Conservation (phyloP, 192 early-diverging fungal genomes). For the Gryganskiella cystojenkinii region DNA sequence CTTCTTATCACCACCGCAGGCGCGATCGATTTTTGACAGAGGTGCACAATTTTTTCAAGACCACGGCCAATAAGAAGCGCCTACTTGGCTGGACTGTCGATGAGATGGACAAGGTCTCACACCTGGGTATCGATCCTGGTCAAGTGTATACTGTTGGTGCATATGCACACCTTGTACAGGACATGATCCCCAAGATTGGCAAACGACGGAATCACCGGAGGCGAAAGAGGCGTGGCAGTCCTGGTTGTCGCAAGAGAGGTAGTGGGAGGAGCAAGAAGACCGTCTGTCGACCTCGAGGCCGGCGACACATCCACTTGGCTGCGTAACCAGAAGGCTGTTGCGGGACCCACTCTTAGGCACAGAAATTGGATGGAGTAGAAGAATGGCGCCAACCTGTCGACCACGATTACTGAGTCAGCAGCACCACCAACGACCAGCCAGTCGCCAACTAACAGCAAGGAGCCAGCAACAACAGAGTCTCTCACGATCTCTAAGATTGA, state of each 20-base stretch:
- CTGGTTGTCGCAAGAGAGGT: constrained; percentile 11
- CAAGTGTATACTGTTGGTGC: constrained; percentile 13
- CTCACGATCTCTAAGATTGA: constrained; percentile 5
- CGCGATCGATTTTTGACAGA: constrained; percentile 12
- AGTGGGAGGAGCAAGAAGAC: constrained; percentile 16
- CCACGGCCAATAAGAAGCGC: constrained; percentile 6
- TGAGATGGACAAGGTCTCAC: not conserved
- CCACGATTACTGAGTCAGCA: not conserved
- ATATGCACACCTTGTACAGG: constrained; percentile 3
- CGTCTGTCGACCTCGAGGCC: not conserved
- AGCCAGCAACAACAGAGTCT: not conserved
- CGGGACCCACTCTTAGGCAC: constrained; percentile 9
- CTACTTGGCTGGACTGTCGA: constrained; percentile 13
- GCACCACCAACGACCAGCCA: not conserved
- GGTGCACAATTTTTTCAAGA: constrained; percentile 21
- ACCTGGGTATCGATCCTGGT: constrained; percentile 9
- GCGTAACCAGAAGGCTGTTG: constrained; percentile 21
- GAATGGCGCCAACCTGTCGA: constrained; percentile 9
- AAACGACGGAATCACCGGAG: constrained; percentile 3
- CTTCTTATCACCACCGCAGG: constrained; percentile 23
- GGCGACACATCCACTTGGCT: constrained; percentile 20
- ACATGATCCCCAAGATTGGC: constrained; percentile 21
- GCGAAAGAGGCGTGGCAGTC: constrained; percentile 16
- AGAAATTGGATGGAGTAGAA: constrained; percentile 9
- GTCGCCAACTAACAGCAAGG: not conserved